A percentile compares a stretch with the other conserved stretches of the same genome.
phyloP scores from a whole-genome alignment of 768 basidiomycete genomes.

The Serendipita sp. region DNA sequence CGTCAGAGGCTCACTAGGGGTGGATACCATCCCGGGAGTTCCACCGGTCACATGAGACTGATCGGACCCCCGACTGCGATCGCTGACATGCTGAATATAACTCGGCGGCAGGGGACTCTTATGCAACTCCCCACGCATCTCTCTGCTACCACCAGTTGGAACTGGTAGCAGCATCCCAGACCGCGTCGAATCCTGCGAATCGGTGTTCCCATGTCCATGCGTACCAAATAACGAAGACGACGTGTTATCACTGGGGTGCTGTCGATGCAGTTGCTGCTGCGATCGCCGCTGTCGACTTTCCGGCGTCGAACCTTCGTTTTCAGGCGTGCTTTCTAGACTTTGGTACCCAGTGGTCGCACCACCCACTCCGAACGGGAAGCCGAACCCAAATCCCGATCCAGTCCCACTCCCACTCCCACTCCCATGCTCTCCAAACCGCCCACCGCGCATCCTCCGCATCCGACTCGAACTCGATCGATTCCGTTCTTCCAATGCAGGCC shows the following conservation, averaged over 20 bases:
- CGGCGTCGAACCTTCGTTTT: not conserved
- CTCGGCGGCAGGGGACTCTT: conserved; percentile 3
- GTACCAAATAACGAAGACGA: too few relatives aligned
- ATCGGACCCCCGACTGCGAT: not conserved
- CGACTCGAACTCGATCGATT: not conserved
- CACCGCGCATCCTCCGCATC: not conserved
- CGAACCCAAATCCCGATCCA: not conserved
- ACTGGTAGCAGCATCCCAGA: not conserved
- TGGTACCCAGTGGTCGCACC: not conserved
- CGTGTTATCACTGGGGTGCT: not conserved
- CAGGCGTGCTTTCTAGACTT: not conserved
- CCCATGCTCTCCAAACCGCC: not conserved
- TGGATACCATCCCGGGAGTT: not conserved
- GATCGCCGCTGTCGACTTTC: not conserved
- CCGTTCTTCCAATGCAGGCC: not conserved
- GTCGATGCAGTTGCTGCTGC: not conserved
- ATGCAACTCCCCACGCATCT: not conserved
- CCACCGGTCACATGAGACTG: not conserved
- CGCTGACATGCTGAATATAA: not conserved
- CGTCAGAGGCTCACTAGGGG: too few relatives aligned
- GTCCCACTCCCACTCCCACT: not conserved
- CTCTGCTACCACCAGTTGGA: too few relatives aligned
- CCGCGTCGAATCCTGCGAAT: too few relatives aligned
- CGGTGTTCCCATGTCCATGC: too few relatives aligned
- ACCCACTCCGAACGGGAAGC: not conserved